phyloP scores from a whole-genome alignment of 148 eudicot species.

The Gaultheria prostrata region DNA sequence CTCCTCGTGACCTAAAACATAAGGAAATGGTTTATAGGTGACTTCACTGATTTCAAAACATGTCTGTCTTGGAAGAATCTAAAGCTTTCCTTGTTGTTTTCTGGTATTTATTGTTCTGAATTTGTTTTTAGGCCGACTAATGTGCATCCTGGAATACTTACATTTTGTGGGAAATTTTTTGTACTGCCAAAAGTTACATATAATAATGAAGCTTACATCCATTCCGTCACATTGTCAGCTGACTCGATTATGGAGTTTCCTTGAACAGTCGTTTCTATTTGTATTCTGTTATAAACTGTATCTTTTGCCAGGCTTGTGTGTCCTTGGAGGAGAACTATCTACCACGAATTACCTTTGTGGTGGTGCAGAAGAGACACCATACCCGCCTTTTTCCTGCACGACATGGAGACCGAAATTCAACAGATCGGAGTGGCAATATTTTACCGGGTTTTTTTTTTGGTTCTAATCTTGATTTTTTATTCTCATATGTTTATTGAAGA shows the following conservation, averaged over 20 bases:
- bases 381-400: constrained; percentile 68
- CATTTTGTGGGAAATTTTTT: too few relatives aligned
- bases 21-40: too few relatives aligned
- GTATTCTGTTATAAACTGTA: neutral
- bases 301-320: constrained; percentile 55
- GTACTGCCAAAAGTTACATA: too few relatives aligned
- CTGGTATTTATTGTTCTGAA: too few relatives aligned
- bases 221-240: neutral
- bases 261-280: neutral
- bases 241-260: neutral
- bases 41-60: too few relatives aligned
- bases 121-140: too few relatives aligned
- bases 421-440: constrained; percentile 84
- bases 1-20: too few relatives aligned
- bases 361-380: constrained; percentile 92
- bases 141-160: too few relatives aligned
- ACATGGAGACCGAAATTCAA: constrained; percentile 32
- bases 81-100: too few relatives aligned
- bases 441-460: constrained; percentile 55
- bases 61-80: too few relatives aligned
- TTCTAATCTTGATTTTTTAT: neutral
- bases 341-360: constrained; percentile 76
- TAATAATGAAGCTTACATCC: too few relatives aligned
- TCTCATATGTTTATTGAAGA: neutral
- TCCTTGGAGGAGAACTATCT: constrained; percentile 55